A percentile compares a stretch with the other conserved stretches of the same genome.
Conservation (phyloP, 139 green algal species). For the Volvox reticuliferus region DNA sequence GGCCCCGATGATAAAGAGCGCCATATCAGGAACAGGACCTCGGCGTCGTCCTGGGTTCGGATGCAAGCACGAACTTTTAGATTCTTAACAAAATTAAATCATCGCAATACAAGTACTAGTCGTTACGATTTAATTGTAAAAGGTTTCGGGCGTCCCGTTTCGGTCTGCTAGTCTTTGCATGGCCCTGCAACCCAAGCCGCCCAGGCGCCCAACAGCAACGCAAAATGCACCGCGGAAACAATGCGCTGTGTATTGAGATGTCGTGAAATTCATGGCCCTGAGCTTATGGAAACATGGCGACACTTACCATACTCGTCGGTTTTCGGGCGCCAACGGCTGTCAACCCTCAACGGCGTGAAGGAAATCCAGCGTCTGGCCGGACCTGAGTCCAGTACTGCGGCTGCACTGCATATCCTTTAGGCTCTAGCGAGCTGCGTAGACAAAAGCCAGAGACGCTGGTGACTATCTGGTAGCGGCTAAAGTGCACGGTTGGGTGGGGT, state of each 20-base stretch:
- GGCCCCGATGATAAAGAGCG: not conserved
- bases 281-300: not conserved
- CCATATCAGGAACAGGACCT: conserved; percentile 48
- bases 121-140: not conserved
- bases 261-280: not conserved
- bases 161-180: not conserved
- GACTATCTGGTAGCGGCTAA: no score
- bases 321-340: no score
- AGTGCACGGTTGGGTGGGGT: no score
- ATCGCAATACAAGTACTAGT: not conserved
- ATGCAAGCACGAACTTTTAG: not conserved
- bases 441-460: no score
- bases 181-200: not conserved
- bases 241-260: not conserved
- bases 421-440: no score
- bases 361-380: not conserved
- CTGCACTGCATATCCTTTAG: not conserved
- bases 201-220: not conserved
- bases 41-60: conserved; percentile 3
- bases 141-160: not conserved
- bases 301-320: not conserved
- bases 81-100: not conserved
- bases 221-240: not conserved
- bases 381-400: not conserved
- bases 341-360: not conserved